These are phyloP conservation scores for Tuber umbilicatum DNA, from an alignment of 495 filamentous ascomycete genomes.

Conservation along the genomic window DNA sequence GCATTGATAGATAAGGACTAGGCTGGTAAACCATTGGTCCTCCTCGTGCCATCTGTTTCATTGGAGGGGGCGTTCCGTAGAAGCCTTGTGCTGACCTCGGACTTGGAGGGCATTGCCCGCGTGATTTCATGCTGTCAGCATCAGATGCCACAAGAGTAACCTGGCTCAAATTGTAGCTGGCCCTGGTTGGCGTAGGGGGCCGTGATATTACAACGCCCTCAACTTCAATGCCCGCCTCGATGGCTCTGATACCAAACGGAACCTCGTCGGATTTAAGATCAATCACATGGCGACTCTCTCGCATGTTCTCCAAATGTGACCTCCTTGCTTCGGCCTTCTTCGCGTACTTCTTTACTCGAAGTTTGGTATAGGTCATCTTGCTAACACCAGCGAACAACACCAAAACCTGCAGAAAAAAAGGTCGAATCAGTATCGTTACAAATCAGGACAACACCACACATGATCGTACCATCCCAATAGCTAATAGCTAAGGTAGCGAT, in stretches of 20 bases:
- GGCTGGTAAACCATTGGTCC: conserved; percentile 41
- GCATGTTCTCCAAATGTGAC: conserved; percentile 51
- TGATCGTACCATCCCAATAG: conserved; percentile 41
- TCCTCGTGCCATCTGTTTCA: conserved; percentile 18
- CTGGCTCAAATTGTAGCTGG: conserved; percentile 33
- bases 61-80: conserved; percentile 21
- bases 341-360: conserved; percentile 58
- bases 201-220: conserved; percentile 85
- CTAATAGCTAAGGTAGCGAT: conserved; percentile 43
- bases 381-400: conserved; percentile 44
- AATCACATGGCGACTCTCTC: conserved; percentile 46
- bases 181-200: conserved; percentile 50
- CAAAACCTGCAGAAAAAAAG: conserved; percentile 30
- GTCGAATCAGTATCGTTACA: conserved; percentile 47
- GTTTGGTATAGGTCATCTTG: conserved; percentile 59
- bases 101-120: conserved; percentile 29
- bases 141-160: conserved; percentile 38
- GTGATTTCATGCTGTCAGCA: conserved; percentile 27
- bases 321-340: conserved; percentile 59
- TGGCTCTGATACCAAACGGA: conserved; percentile 81
- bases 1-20: conserved; percentile 36
- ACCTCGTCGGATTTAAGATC: conserved; percentile 52
- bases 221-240: conserved; percentile 77
- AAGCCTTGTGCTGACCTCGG: conserved; percentile 21
- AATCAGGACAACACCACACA: conserved; percentile 16